Evolutionary conservation across 2,329 filamentous ascomycete genomes (phyloP), one percentile per base, ranked within the genome.

Genomic region (Ophiostoma sp.): DNA sequence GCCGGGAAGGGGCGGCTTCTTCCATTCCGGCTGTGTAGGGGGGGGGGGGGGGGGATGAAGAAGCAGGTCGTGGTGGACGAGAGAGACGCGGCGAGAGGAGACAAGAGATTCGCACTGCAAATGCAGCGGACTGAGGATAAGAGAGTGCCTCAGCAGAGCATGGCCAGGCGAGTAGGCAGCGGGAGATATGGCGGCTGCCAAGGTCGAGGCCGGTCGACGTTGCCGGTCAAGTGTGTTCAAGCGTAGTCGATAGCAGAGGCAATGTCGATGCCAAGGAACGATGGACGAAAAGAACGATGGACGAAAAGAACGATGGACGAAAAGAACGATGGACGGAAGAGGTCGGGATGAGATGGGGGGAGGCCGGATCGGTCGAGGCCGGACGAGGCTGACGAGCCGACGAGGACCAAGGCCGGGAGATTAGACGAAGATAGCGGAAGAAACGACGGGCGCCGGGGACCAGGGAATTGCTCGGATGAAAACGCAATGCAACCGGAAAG

Each of bases 1-100:
- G 76, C 73, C 74, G 78, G 70, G 78, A 76, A 70, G 76, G 73
- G 67, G 75, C 71, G 45, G 71, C 74, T 70, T 75, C 73, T 71
- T 76, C 77, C 80, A 81, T 81, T 75, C 40, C 66, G 69, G 36
- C 18, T 55, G 49, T 27, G 7, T 8, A 4, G 16, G 14, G 52
- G 41, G 52, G 18, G 40, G 16, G 14, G 52, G 41, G 52, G 18
- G 40, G 14, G 12, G 3, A 7, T 14, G 47, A 8, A 8, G 49
- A 3, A 27, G 27, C 27, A 27, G 27, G 27, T 27, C 27, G 27
- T 27, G 27, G 38, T 12, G 18, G 27, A 11, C 9, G 45, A 14
- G n/a, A 6, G 62, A 38, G 38, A 65, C 11, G 42, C 27, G 8
- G n/a, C 8, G 52, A 16, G 16, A 49, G 5, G 40, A 3, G 52